These are phyloP conservation scores for Hanseniaspora jakobsenii DNA, from an alignment of 805 yeast species.

Conservation along the genomic window DNA sequence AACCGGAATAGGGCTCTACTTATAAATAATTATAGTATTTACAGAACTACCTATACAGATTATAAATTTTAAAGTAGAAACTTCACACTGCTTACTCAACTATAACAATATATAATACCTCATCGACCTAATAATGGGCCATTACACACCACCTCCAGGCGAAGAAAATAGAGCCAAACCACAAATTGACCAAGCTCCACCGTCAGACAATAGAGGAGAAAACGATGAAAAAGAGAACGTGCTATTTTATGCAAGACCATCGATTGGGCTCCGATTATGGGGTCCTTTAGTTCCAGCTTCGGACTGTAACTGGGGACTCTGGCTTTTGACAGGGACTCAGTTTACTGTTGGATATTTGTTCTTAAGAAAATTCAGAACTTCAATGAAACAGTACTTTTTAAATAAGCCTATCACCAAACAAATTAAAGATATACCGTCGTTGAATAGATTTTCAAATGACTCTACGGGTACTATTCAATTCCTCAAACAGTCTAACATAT, in stretches of 20 bases:
- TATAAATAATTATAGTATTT: no score
- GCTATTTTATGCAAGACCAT: slow-evolving; percentile 36
- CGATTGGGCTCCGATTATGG: slow-evolving; percentile 49
- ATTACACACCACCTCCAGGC: slow-evolving; percentile 24
- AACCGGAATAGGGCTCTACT: no score
- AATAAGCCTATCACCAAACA: slow-evolving; percentile 20
- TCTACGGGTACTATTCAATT: slow-evolving; percentile 22
- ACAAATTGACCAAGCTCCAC: slow-evolving; percentile 2
- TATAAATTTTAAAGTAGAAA: no score
- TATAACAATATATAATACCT: no score
- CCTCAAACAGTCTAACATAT: neutral
- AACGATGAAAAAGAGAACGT: slow-evolving; percentile 17
- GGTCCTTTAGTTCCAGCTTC: slow-evolving; percentile 67
- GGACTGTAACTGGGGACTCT: slow-evolving; percentile 46
- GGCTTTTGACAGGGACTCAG: slow-evolving; percentile 42
- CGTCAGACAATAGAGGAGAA: slow-evolving; percentile 18
- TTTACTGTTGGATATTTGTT: slow-evolving; percentile 34
- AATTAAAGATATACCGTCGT: slow-evolving; percentile 27
- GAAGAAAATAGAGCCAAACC: slow-evolving; percentile 18
- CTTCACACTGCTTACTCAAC: no score
- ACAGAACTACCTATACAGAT: no score
- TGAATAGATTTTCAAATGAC: slow-evolving; percentile 26
- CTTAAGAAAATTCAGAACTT: slow-evolving; percentile 13
- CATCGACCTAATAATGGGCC: slow-evolving; percentile 22
- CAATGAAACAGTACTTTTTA: slow-evolving; percentile 12